A percentile compares a stretch with the other conserved stretches of the same genome.
phyloP scores from a whole-genome alignment of 2,329 filamentous ascomycete species.

The Boeremia exigua region DNA sequence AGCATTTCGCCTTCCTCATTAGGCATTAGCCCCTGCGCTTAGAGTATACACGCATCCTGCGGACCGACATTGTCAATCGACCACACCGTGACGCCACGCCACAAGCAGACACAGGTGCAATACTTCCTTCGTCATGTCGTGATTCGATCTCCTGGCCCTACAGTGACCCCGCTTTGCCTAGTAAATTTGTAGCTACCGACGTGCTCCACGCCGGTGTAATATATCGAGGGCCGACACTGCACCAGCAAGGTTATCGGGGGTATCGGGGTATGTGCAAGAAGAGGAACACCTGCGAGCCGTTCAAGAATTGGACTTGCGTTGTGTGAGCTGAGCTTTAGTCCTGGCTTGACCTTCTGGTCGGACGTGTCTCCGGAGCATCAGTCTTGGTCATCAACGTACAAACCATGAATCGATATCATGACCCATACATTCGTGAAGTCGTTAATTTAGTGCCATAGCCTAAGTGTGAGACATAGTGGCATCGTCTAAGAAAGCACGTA shows the following conservation, averaged over 20 bases:
- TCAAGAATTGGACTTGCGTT: neutral
- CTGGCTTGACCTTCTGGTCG: neutral
- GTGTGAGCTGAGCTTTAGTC: too few relatives aligned
- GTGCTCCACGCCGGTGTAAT: neutral
- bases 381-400: neutral
- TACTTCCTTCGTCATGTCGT: neutral
- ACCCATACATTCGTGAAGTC: constrained; percentile 1
- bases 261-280: neutral
- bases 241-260: constrained; percentile 1
- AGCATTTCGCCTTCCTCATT: constrained; percentile 23
- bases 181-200: neutral
- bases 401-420: neutral
- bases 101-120: constrained; percentile 3
- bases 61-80: constrained; percentile 16
- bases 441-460: neutral
- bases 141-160: neutral
- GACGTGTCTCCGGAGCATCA: neutral
- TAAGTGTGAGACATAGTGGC: neutral
- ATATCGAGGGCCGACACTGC: constrained; percentile 13
- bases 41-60: neutral
- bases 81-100: constrained; percentile 4
- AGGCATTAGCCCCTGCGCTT: constrained; percentile 20
- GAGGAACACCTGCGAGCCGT: constrained; percentile 5
- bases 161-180: constrained; percentile 5
- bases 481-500: neutral